Evolutionary conservation across 352 stramenopile species (phyloP), one percentile per base, ranked within the genome.

Genomic region (Globisporangium mamillatum): DNA sequence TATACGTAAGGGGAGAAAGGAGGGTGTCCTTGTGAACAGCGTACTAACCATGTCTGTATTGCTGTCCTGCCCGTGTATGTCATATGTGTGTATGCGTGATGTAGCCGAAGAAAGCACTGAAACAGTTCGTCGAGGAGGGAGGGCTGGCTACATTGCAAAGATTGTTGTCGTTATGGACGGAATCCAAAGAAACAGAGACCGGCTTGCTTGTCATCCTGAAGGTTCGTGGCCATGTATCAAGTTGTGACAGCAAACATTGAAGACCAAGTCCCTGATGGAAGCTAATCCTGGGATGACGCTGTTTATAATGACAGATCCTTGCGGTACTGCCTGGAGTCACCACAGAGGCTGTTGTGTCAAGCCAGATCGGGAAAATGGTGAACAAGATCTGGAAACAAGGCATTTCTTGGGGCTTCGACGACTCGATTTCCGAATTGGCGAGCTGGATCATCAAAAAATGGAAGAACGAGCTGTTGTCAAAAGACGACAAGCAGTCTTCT

Each of bases 161-260:
- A 20, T 67, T 89, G 32, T 68, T 93, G 10, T 67, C 56, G 1
- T 74, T 74, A 44, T 93, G 85, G 85, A 68, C 75, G 29, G 68
- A 79, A 24, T 56, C 74, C 36, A 75, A 75, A 53, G 77, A 86
- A 34, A 80, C 75, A 0, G 81, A 93, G 63, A 50, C 71, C 32
- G 83, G 85, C 9, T 71, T 93, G 29, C 65, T 92, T 14, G 74
- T 88, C 1, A 71, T 91, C 20, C 60, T 93, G 1, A 93, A 93
- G 76, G 85, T 91, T 55, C 9, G 65, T 63, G 29, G 32, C 14
- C n/a, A 7, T 46, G 38, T 20, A 46, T 46, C 14, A 46, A 46
- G 14, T 20, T 10, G 38, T 46, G 18, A 1, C 14, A 20, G 0
- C 38, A 4, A 3, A 20, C 14, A 46, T 46, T 4, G 12, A 20